Base-by-base conservation (phyloP, 495 filamentous ascomycete genomes). In the Xanthoparmelia taractica region DNA sequence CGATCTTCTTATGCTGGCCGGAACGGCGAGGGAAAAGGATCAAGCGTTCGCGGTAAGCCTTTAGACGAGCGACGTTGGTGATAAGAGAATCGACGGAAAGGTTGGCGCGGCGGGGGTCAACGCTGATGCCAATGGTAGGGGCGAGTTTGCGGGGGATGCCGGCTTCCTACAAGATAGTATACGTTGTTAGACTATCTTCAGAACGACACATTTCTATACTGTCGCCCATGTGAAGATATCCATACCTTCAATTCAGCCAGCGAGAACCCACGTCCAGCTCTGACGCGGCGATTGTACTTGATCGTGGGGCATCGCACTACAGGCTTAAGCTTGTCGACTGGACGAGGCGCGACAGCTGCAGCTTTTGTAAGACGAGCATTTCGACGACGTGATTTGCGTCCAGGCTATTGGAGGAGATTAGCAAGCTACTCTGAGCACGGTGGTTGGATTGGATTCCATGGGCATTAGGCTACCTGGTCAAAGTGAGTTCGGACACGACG, bases 281-380 rank as follows among this genome's bases (percentile, higher is more conserved):
- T 88, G 70, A 96, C 88, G 74, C 92, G 92, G 73, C 94, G 92
- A 88, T 98, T 98, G 84, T 97, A 97, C 85, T 94, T 96, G 85
- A 96, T 78, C 59, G 84, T 87, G 70, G 92, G 91, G 86, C 91
- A 97, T 76, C 91, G 89, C 67, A 97, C 92, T 78, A 98, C 80
- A 67, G 94, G 94, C 72, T 93, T 86, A 69, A 98, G 85, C 82
- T 90, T 92, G 85, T 98, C 94, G 76, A 96, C 90, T 67, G 94
- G 94, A 72, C 93, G 90, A 72, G 94, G 95, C 72, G 95, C 94
- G 73, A 97, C 83, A 69, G 87, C 85, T 71, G 92, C 90, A 70
- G 92, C 93, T 87, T 97, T 97, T 61, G 86, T 81, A 73, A 88
- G 83, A 78, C 94, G 92, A 66, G 91, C 88, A 78, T 92, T 82